Conservation (phyloP, 495 filamentous ascomycete species). For the Cercophora scortea region DNA sequence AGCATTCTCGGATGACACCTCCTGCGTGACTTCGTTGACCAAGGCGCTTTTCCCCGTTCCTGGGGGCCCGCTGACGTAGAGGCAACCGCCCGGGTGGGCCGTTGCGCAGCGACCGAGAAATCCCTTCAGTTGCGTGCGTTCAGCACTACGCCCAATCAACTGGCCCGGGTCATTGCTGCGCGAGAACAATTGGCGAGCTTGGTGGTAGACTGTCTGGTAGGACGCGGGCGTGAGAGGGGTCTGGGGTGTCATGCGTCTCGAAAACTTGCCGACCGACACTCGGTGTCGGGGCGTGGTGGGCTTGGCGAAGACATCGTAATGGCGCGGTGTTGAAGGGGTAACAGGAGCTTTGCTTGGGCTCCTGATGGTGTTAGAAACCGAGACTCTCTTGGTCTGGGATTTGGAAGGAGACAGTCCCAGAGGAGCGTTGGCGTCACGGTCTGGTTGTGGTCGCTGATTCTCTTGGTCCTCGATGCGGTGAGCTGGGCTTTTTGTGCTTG, state of each 20-base stretch:
- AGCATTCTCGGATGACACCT: slow-evolving; percentile 32
- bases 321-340: slow-evolving; percentile 61
- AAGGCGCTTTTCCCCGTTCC: slow-evolving; percentile 96
- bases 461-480: slow-evolving; percentile 28
- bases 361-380: slow-evolving; percentile 4
- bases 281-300: slow-evolving; percentile 39
- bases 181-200: slow-evolving; percentile 80
- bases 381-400: slow-evolving; percentile 6
- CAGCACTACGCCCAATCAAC: slow-evolving; percentile 75
- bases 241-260: slow-evolving; percentile 46
- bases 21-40: slow-evolving; percentile 66
- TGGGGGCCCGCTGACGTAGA: slow-evolving; percentile 93
- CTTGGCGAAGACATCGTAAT: slow-evolving; percentile 42
- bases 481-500: slow-evolving; percentile 33
- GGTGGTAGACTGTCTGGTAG: slow-evolving; percentile 69
- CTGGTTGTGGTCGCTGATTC: slow-evolving; percentile 13
- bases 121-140: slow-evolving; percentile 57
- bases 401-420: slow-evolving; percentile 22
- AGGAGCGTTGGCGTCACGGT: slow-evolving; percentile 8
- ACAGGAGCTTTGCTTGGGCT: slow-evolving; percentile 27
- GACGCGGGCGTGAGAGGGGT: slow-evolving; percentile 57
- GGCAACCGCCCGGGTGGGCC: slow-evolving; percentile 62
- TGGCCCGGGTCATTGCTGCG: slow-evolving; percentile 65
- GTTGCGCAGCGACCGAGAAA: slow-evolving; percentile 63
- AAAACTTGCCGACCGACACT: slow-evolving; percentile 40